Base-by-base conservation (phyloP, 306 rosid genomes). In the Vigna mungo region DNA sequence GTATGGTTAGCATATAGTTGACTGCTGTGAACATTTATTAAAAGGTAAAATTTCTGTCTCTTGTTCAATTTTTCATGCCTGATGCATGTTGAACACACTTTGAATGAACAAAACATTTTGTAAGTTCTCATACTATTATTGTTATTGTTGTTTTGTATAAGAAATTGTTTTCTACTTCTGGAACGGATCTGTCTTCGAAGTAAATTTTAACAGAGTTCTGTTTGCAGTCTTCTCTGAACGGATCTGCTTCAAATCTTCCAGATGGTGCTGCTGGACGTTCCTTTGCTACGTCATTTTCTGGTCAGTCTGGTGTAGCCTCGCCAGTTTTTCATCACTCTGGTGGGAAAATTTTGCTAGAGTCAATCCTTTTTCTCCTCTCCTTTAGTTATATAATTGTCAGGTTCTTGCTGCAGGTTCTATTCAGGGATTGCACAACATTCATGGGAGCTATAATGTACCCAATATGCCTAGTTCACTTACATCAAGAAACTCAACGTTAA, bases 281-380 rank as follows among this genome's bases (percentile, higher is more conserved):
- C 76, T 92, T 88, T 85, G 79, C 94, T 9, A 67, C 97, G 32
- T 87, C 97, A 32, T 95, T 92, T 89, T 92, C 99, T 83, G 91
- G 94, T 87, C 99, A 95, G 86, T 90, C 97, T 83, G 99, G 97
- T 83, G 96, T 90, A 3, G 97, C 91, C 71, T 89, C 99, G 78
- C 92, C 99, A 21, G 86, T 71, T 74, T 95, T 88, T 84, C 97
- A 95, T 86, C 97, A 90, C 79, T 32, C 91, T 12, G 97, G 97
- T 95, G 86, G 85, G 97, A 83, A 68, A 58, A 70, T 47, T 71
- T 84, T 81, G 64, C 73, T 88, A 44, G 79, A 78, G 32, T 82
- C 74, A 36, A 61, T 61, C 44, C 39, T 60, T 36, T 71, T 82
- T 67, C 41, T 7, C 58, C 74, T 78, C 63, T 63, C 75, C 43